Evolutionary conservation across 2,329 filamentous ascomycete species (phyloP).

Genomic region (Fusarium citri): DNA sequence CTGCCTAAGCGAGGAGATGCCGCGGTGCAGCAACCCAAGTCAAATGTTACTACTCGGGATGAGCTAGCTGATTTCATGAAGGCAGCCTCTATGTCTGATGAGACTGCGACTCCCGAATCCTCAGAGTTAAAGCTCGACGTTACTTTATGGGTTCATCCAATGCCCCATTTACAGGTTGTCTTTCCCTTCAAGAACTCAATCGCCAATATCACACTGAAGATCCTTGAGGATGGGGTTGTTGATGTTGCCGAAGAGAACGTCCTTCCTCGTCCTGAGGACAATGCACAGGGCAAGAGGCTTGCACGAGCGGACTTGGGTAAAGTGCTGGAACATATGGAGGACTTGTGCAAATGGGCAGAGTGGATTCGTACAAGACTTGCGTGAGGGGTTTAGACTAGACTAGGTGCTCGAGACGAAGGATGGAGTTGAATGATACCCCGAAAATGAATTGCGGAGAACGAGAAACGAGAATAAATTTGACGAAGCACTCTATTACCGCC

Average conservation of each 20-base stretch:
- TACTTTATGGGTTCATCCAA: conserved; percentile 62
- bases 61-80: conserved; percentile 51
- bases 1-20: conserved; percentile 7
- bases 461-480: conserved; percentile 1
- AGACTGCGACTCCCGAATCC: background rate
- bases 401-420: background rate
- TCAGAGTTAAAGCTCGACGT: conserved; percentile 60
- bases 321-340: conserved; percentile 62
- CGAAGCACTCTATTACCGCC: background rate
- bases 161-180: conserved; percentile 62
- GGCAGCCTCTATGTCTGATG: background rate
- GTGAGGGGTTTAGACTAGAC: conserved; percentile 12
- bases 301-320: conserved; percentile 58
- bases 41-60: conserved; percentile 47
- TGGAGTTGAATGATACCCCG: conserved; percentile 45
- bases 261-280: conserved; percentile 41
- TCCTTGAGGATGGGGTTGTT: conserved; percentile 69
- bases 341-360: conserved; percentile 65
- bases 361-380: conserved; percentile 59
- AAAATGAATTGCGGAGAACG: conserved; percentile 11
- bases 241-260: conserved; percentile 69
- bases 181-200: conserved; percentile 64
- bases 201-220: conserved; percentile 67
- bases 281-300: conserved; percentile 52
- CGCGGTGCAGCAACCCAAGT: background rate